These are phyloP conservation scores for Xerocomus brunneocitrinus DNA, from an alignment of 768 basidiomycete species.

Conservation along the genomic window DNA sequence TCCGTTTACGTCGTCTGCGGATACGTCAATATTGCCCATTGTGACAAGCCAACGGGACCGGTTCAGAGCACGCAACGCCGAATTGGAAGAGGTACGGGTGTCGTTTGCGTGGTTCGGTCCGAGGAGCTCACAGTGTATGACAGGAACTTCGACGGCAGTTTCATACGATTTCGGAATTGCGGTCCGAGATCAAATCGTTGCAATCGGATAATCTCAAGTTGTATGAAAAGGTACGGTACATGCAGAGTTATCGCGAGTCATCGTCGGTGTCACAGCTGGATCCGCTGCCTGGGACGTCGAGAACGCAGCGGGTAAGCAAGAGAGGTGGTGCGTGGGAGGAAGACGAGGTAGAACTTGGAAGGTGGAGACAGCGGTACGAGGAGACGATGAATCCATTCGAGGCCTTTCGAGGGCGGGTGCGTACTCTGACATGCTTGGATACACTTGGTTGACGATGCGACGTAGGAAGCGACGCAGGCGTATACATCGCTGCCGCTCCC, in stretches of 20 bases:
- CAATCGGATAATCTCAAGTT: conserved; percentile 96
- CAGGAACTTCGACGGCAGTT: conserved; percentile 95
- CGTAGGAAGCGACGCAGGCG: conserved; percentile 89
- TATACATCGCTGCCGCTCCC: conserved; percentile 89
- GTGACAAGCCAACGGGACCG: conserved; percentile 96
- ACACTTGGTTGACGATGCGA: background rate
- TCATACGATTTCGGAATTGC: conserved; percentile 90
- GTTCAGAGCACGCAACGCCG: conserved; percentile 96
- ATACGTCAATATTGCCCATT: conserved; percentile 95
- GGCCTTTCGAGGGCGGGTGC: conserved; percentile 89
- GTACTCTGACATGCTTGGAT: conserved; percentile 28
- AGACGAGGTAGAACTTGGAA: conserved; percentile 69
- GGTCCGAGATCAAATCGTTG: conserved; percentile 84
- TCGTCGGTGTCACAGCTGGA: conserved; percentile 60
- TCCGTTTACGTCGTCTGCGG: conserved; percentile 69
- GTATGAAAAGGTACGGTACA: conserved; percentile 98
- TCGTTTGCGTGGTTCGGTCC: background rate
- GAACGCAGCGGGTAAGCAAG: conserved; percentile 3
- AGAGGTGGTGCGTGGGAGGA: conserved; percentile 14
- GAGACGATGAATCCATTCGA: conserved; percentile 99
- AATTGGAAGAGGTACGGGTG: conserved; percentile 80
- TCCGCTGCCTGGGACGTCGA: conserved; percentile 49
- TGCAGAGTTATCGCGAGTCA: conserved; percentile 93
- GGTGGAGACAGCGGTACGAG: conserved; percentile 89
- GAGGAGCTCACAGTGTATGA: background rate